Conservation (phyloP, 2,329 filamentous ascomycete genomes). For the Penicillium concentricum region DNA sequence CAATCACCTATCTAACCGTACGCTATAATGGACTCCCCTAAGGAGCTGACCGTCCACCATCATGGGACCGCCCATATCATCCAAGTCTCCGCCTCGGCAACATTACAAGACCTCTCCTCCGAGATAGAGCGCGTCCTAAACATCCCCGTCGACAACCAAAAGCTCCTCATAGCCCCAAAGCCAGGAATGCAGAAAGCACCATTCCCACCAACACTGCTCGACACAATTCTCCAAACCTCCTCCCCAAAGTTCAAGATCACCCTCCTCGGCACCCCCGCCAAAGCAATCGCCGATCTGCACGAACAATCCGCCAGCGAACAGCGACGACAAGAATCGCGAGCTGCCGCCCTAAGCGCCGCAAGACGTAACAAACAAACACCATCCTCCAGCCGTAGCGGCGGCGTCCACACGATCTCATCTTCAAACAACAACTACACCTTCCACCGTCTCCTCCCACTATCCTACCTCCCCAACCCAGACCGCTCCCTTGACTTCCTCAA, state of each 20-base stretch:
- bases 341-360: slow-evolving; percentile 25
- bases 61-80: slow-evolving; percentile 54
- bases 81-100: slow-evolving; percentile 50
- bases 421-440: slow-evolving; percentile 77
- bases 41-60: slow-evolving; percentile 54
- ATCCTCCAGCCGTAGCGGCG: slow-evolving; percentile 12
- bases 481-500: slow-evolving; percentile 70
- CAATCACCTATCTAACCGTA: not conserved
- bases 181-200: slow-evolving; percentile 48
- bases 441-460: slow-evolving; percentile 69
- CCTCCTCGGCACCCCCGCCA: slow-evolving; percentile 44
- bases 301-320: slow-evolving; percentile 31
- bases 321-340: slow-evolving; percentile 31
- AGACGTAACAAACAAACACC: slow-evolving; percentile 14
- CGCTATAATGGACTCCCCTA: slow-evolving; percentile 8
- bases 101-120: slow-evolving; percentile 46
- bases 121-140: slow-evolving; percentile 35
- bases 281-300: slow-evolving; percentile 45
- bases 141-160: slow-evolving; percentile 45
- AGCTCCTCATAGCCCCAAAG: slow-evolving; percentile 48
- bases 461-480: slow-evolving; percentile 73
- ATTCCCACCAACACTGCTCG: slow-evolving; percentile 39
- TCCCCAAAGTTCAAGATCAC: slow-evolving; percentile 48
- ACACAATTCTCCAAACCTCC: slow-evolving; percentile 31
- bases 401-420: slow-evolving; percentile 31